phyloP scores from a whole-genome alignment of 306 rosid genomes.

The Carpinus fangiana region DNA sequence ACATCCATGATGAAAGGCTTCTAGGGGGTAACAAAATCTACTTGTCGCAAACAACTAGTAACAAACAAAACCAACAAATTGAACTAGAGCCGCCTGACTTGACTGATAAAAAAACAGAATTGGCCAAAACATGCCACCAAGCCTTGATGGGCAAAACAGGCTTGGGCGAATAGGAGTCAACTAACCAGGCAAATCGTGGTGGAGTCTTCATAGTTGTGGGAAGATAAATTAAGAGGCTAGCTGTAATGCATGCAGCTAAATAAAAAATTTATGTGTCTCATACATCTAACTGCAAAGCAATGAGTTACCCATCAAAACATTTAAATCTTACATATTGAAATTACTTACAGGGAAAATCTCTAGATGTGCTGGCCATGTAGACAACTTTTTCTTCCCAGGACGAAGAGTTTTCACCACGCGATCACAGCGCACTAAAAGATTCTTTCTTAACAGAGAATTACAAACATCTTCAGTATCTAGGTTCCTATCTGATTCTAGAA shows the following conservation, averaged over 20 bases:
- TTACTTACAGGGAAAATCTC: conserved; percentile 79
- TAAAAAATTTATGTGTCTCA: not conserved
- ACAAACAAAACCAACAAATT: not conserved
- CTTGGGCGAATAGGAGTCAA: not conserved
- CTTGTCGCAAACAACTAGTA: too few relatives aligned
- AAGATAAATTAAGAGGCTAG: not conserved
- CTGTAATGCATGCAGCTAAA: not conserved
- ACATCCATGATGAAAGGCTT: too few relatives aligned
- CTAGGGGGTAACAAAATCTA: too few relatives aligned
- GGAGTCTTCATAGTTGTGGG: not conserved
- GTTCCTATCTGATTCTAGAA: conserved; percentile 67
- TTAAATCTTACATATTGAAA: not conserved
- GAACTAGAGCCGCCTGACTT: too few relatives aligned
- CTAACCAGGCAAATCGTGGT: not conserved
- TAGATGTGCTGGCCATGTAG: conserved; percentile 98
- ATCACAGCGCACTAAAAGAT: conserved; percentile 88
- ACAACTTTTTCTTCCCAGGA: conserved; percentile 93
- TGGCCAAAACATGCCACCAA: not conserved
- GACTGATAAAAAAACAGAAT: too few relatives aligned
- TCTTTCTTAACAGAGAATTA: conserved; percentile 66
- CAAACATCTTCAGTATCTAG: conserved; percentile 81
- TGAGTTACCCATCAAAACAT: not conserved
- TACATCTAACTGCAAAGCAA: conserved; percentile 18
- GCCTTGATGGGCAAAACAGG: not conserved
- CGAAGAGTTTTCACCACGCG: conserved; percentile 95